Evolutionary conservation across 2,329 filamentous ascomycete genomes (phyloP).

Genomic region (Hymenoscyphus repandus): DNA sequence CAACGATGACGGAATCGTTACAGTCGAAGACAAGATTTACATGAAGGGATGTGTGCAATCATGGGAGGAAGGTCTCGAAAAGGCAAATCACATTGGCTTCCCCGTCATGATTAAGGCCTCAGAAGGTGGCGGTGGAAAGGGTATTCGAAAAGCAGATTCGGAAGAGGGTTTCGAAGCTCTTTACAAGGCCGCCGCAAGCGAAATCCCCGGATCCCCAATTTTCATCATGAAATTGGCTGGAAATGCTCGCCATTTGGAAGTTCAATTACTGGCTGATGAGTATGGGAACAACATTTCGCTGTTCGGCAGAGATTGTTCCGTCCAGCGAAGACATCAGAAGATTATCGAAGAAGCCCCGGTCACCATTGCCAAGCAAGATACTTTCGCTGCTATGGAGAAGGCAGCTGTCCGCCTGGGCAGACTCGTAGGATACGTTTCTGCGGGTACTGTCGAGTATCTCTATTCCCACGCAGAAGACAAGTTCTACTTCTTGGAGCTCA

Average conservation of each 20-base stretch:
- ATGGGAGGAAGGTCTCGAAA: constrained; percentile 82
- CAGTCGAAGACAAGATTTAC: constrained; percentile 81
- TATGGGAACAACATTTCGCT: constrained; percentile 99
- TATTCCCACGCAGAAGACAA: constrained; percentile 98
- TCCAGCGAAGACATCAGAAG: constrained; percentile 97
- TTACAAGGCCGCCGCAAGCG: constrained; percentile 93
- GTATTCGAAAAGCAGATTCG: constrained; percentile 88
- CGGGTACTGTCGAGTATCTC: constrained; percentile 96
- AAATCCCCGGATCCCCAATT: constrained; percentile 97
- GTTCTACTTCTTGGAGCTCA: constrained; percentile 98
- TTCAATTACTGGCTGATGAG: constrained; percentile 95
- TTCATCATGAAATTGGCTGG: constrained; percentile 99
- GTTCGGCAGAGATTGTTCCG: constrained; percentile 97
- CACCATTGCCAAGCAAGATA: constrained; percentile 83
- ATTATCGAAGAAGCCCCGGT: constrained; percentile 99
- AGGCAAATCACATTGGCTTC: constrained; percentile 89
- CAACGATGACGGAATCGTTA: constrained; percentile 82
- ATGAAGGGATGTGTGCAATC: constrained; percentile 85
- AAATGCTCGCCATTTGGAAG: constrained; percentile 93
- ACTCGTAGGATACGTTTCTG: constrained; percentile 96
- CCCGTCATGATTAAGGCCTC: constrained; percentile 99
- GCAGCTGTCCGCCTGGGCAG: constrained; percentile 90
- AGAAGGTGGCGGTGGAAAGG: constrained; percentile 97
- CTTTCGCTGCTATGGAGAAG: constrained; percentile 95
- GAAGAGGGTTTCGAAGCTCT: constrained; percentile 81